Conservation (phyloP, 768 basidiomycete species). For the Pisolithus marmoratus region DNA sequence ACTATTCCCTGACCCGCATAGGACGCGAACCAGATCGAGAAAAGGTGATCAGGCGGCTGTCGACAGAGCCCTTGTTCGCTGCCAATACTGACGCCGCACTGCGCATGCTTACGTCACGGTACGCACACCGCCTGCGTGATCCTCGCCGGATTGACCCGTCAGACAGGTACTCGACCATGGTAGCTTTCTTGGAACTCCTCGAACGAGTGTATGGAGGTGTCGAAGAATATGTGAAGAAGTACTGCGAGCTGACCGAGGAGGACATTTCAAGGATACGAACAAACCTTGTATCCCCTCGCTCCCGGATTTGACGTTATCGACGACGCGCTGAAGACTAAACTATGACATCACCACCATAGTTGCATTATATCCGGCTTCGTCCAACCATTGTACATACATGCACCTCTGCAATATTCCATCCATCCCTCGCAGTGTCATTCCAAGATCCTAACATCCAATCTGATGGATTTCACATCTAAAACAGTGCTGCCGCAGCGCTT, state of each 20-base stretch:
- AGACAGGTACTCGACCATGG: constrained; percentile 67
- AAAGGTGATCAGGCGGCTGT: constrained; percentile 61
- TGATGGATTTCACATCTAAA: no score
- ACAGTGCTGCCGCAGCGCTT: no score
- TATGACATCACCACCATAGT: not conserved
- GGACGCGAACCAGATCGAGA: constrained; percentile 76
- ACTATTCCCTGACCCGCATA: constrained; percentile 73
- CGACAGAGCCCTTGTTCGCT: constrained; percentile 68
- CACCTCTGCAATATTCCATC: not conserved
- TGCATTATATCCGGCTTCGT: not conserved
- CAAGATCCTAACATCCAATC: no score
- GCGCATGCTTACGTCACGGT: constrained; percentile 83
- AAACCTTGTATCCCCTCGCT: constrained; percentile 43
- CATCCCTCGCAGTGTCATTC: not conserved
- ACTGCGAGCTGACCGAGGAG: constrained; percentile 53
- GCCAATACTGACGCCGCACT: constrained; percentile 68
- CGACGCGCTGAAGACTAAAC: not conserved
- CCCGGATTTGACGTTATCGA: constrained; percentile 20
- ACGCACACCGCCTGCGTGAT: constrained; percentile 11
- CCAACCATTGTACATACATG: not conserved
- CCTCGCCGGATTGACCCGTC: not conserved
- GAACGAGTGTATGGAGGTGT: constrained; percentile 63
- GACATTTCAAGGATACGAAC: constrained; percentile 56
- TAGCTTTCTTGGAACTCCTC: constrained; percentile 58
- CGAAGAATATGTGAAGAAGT: constrained; percentile 53